Conservation (phyloP, 345 rosid genomes). For the Eucalyptus pauciflora region DNA sequence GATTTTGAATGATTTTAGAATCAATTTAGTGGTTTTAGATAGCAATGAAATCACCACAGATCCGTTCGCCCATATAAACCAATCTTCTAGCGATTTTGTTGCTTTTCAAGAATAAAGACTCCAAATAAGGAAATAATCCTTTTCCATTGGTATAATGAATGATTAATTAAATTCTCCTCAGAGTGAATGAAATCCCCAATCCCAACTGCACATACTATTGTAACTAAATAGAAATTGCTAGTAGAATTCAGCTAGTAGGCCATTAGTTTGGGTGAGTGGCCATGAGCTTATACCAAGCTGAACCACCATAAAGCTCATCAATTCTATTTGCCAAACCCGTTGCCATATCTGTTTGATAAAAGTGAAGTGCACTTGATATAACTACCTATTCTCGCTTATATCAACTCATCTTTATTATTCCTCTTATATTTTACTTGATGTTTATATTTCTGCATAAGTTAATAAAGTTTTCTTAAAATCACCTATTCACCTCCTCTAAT, state of each 20-base stretch:
- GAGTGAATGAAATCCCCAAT: too few relatives aligned
- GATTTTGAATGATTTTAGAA: not conserved
- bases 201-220: accelerated
- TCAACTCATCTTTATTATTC: not conserved
- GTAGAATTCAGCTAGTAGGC: accelerated
- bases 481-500: not conserved
- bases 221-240: not conserved
- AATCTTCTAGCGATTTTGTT: not conserved
- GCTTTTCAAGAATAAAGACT: not conserved
- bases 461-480: not conserved
- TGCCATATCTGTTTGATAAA: not conserved
- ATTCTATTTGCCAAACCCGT: accelerated
- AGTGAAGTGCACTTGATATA: not conserved
- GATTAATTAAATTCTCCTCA: not conserved
- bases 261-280: accelerated
- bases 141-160: not conserved
- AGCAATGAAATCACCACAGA: not conserved
- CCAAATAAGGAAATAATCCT: not conserved
- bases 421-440: too few relatives aligned
- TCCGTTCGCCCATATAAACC: not conserved
- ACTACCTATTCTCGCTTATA: not conserved
- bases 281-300: accelerated
- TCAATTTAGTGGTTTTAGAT: not conserved
- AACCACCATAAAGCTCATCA: too few relatives aligned
- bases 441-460: not conserved